A percentile compares a stretch with the other conserved stretches of the same genome.
Evolutionary conservation across 2,329 filamentous ascomycete genomes (phyloP).

Genomic region (Magnaporthales sp.): DNA sequence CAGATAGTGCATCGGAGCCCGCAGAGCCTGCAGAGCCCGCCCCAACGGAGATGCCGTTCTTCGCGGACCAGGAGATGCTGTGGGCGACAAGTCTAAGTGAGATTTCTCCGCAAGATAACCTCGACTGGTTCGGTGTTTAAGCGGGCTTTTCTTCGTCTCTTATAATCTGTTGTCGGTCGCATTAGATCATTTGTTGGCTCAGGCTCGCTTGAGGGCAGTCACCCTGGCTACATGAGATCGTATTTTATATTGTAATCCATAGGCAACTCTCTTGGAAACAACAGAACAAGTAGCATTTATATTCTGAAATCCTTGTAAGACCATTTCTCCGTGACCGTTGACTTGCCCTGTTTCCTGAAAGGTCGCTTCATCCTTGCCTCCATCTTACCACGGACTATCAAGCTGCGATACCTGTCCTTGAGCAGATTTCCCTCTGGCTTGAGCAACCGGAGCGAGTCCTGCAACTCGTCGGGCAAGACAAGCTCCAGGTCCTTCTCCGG

Average conservation of each 20-base stretch:
- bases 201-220: not conserved
- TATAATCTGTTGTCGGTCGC: not conserved
- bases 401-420: constrained; percentile 81
- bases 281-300: not conserved
- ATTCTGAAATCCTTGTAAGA: constrained; percentile 87
- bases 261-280: not conserved
- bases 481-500: constrained; percentile 76
- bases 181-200: not conserved
- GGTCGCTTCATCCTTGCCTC: constrained; percentile 72
- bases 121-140: not conserved
- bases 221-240: not conserved
- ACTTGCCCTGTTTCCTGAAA: constrained; percentile 76
- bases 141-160: not conserved
- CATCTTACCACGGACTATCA: constrained; percentile 82
- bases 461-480: constrained; percentile 71
- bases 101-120: not conserved
- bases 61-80: not conserved
- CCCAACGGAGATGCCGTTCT: not conserved
- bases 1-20: not conserved
- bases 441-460: constrained; percentile 71
- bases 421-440: constrained; percentile 95
- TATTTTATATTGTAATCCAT: not conserved
- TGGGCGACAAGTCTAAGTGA: not conserved
- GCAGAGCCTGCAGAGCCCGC: not conserved
- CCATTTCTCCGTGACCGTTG: constrained; percentile 90